Base-by-base conservation (phyloP, 345 rosid species). In the Hibiscus trionum region DNA sequence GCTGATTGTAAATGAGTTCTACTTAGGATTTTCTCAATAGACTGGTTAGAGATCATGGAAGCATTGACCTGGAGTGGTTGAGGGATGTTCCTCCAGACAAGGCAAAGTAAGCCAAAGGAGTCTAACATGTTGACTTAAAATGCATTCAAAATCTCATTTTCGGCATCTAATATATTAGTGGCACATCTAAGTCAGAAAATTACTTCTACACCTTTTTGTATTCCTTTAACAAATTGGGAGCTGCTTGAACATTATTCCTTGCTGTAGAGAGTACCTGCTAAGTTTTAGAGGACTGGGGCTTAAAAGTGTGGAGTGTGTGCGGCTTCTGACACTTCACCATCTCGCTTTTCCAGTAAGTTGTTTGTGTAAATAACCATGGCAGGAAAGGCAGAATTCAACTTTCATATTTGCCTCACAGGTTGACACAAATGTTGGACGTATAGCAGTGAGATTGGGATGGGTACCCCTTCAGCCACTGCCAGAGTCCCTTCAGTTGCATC, bases 381-480 rank as follows among this genome's bases (percentile, higher is more conserved):
- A 73, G 26, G 73, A 10, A 35, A 61, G 65, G 64, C 63, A 70
- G n/a, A 59, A 79, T 70, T 66, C 69, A 79, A 65, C 29, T 60
- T 56, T 50, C 61, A 35, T 24, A 8, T 72, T 60, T 58, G 72
- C 55, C 59, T 81, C 59, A 73, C 80, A 96, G 99, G 99, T 96
- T 72, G 99, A 96, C 88, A 96, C 98, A 11, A 96, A 96, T 84
- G 99, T 96, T 75, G 99, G 98, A 19, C 90, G 98, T 16, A 96
- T 96, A 78, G 98, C 98, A 6, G 99, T 96, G 69, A 83, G 99
- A 75, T 82, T 96, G 24, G 99, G 99, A 77, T 96, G 99, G 99
- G 99, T 96, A 56, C 99, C 99, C 3, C 88, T 96, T 56, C 94
- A 91, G 72, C 98, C 99, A 15, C 85, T 96, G 50, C 98, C 99